Base-by-base conservation (phyloP, 2,329 filamentous ascomycete species). In the Falciphora oryzae region DNA sequence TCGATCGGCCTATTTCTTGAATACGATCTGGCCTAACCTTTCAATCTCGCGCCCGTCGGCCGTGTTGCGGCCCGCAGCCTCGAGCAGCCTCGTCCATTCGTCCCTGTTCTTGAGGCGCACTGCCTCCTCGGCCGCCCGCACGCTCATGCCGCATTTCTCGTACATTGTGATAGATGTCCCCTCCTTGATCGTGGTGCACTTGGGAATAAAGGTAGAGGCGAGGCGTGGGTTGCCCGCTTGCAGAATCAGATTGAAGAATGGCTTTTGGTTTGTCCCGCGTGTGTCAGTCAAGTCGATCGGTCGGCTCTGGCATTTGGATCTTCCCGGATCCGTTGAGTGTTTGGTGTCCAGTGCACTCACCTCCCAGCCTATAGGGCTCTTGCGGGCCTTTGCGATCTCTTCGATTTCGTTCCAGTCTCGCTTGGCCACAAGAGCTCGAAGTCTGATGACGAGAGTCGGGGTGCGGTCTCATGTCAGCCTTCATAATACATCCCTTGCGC, bases 291-390 rank as follows among this genome's bases (percentile, higher is more conserved):
- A 18, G 58, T 7, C 10, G 35, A 44, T 61, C 32, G 3, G 38
- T 61, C 28, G 32, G 59, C 32, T 35, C n/a, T 16, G 25, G 35
- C 35, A 14, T 18, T 38, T 4, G 35, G 13, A 5, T 57, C 22
- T 38, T 28, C 7, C 10, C 22, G 62, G 16, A 10, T 50, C n/a
- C 35, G 57, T 27, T 6, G 32, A 56, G 44, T 44, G 1, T 22
- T 44, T 22, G 56, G 32, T 57, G 25, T 50, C 14, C 53, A 50
- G 59, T n/a, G 38, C 38, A 79, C 87, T 81, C 77, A 92, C 90
- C 85, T 96, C 92, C 95, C 95, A 99, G 14, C 94, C 94, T 73
- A 99, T 98, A 0, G 94, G 92, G 65, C 90, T 95, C 76, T 93
- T 96, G 73, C 91, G 86, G 72, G 83, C 84, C 73, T 89, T 90